Conservation (phyloP, 345 rosid species). For the Eucalyptus caleyi region DNA sequence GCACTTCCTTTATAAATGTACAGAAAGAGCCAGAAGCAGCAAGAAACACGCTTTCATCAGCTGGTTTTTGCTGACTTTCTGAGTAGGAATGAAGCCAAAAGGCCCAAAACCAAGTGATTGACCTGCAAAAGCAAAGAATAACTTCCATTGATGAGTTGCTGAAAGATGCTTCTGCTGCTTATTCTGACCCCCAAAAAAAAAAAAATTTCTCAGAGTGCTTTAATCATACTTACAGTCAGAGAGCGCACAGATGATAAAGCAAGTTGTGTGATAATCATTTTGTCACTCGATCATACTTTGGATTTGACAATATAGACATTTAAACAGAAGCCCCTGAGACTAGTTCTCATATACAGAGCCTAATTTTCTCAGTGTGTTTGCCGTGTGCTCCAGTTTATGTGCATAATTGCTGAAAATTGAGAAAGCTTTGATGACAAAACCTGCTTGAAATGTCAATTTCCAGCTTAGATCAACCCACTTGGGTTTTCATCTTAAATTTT, state of each 20-base stretch:
- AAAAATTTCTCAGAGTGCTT: background rate
- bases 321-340: background rate
- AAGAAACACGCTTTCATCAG: background rate
- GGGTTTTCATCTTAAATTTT: background rate
- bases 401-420: background rate
- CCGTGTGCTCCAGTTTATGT: background rate
- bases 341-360: background rate
- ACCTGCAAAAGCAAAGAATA: background rate
- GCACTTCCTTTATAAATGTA: background rate
- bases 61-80: background rate
- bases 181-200: background rate
- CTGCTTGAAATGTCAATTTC: background rate
- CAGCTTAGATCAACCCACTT: background rate
- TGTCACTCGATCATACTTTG: background rate
- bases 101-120: background rate
- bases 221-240: background rate
- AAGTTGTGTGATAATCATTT: background rate
- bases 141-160: background rate
- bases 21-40: background rate
- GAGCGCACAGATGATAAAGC: background rate
- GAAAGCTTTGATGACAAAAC: background rate
- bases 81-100: background rate
- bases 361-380: background rate
- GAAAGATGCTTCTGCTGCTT: background rate
- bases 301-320: background rate